phyloP scores from a whole-genome alignment of 164 flowering plant genomes.

The Malania oleifera region DNA sequence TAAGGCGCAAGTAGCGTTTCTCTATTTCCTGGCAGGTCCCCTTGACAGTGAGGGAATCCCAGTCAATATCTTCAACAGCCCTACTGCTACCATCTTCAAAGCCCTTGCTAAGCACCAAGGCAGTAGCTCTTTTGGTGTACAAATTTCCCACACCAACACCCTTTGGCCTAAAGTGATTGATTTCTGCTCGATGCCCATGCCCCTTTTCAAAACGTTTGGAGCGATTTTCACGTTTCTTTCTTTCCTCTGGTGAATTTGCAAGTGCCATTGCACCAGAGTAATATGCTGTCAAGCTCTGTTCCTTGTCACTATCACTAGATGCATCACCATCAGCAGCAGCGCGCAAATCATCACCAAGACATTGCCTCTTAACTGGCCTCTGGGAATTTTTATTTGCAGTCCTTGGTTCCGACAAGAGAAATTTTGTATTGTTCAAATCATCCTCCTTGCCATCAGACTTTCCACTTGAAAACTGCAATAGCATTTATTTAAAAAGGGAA shows the following conservation, averaged over 20 bases:
- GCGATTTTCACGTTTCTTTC: conserved; percentile 79
- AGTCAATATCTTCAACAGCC: conserved; percentile 97
- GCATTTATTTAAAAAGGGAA: not conserved
- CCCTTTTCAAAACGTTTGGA: conserved; percentile 83
- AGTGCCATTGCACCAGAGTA: conserved; percentile 64
- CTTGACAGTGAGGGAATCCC: conserved; percentile 93
- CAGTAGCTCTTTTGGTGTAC: conserved; percentile 57
- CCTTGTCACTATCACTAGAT: conserved; percentile 94
- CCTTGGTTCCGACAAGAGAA: conserved; percentile 35
- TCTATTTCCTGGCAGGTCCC: conserved; percentile 98
- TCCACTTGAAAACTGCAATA: conserved; percentile 51
- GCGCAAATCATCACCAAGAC: conserved; percentile 40
- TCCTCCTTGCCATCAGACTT: conserved; percentile 43
- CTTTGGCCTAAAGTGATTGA: conserved; percentile 41
- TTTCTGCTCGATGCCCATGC: conserved; percentile 47
- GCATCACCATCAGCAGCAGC: conserved; percentile 56
- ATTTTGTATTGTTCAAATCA: conserved; percentile 24
- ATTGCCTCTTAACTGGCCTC: conserved; percentile 69
- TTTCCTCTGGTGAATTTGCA: conserved; percentile 83
- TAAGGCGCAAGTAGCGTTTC: conserved; percentile 94
- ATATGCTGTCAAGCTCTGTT: conserved; percentile 64
- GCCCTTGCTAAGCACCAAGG: conserved; percentile 54
- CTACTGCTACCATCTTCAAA: conserved; percentile 55
- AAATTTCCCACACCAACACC: conserved; percentile 45
- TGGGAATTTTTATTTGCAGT: conserved; percentile 34